Percentiles rank a stretch among this genome's conserved stretches.
These are phyloP conservation scores for Clarireedia paspali DNA, from an alignment of 2,329 filamentous ascomycete genomes.

Conservation along the genomic window DNA sequence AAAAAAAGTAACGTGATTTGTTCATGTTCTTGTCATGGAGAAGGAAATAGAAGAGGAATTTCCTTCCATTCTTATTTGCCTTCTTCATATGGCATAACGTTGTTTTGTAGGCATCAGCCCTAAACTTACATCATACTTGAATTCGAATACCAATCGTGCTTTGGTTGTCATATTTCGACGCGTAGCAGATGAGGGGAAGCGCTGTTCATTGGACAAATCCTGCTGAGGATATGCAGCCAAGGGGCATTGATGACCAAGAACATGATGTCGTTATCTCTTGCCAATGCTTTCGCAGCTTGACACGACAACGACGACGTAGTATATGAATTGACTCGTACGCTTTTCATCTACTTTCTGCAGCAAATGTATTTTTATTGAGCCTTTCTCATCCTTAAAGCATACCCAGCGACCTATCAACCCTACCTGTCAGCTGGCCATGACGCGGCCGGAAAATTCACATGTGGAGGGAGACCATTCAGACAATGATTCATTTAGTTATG, in stretches of 20 bases:
- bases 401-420: too few species aligned
- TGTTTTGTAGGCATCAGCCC: too few species aligned
- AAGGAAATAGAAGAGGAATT: too few species aligned
- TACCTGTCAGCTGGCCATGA: not conserved
- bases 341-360: not conserved
- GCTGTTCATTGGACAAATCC: not conserved
- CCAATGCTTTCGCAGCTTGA: not conserved
- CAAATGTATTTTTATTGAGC: too few species aligned
- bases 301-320: not conserved
- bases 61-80: too few species aligned
- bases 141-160: not conserved
- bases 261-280: not conserved
- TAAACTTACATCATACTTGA: too few species aligned
- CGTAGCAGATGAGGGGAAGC: not conserved
- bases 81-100: too few species aligned
- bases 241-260: too few species aligned
- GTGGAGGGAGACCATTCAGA: constrained; percentile 17
- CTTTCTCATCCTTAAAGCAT: not conserved
- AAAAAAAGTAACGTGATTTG: too few species aligned
- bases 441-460: constrained; percentile 21
- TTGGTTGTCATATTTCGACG: not conserved
- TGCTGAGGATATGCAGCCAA: not conserved
- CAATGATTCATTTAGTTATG: constrained; percentile 23
- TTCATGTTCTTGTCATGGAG: too few species aligned
- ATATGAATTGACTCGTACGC: too few species aligned